Evolutionary conservation across 2,329 filamentous ascomycete species (phyloP).

Genomic region (Phialophora tarda): DNA sequence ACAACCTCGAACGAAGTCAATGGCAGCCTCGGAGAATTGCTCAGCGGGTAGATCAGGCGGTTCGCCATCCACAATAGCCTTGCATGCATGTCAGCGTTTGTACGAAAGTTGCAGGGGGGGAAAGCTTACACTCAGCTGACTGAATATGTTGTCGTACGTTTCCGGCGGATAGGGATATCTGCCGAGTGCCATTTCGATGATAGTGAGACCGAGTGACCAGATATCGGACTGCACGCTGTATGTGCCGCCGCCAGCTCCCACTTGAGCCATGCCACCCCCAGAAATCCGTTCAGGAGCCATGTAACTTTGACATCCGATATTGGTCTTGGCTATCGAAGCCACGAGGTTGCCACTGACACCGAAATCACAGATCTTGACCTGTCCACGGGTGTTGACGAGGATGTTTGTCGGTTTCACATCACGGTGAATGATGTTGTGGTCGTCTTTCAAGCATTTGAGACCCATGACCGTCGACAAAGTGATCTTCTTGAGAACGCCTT

Average conservation of each 20-base stretch:
- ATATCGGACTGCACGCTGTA: constrained; percentile 99
- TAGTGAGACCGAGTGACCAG: constrained; percentile 91
- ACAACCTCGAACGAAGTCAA: constrained; percentile 86
- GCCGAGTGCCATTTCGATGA: constrained; percentile 95
- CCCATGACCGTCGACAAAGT: constrained; percentile 89
- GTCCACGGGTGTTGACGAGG: constrained; percentile 83
- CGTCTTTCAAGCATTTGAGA: constrained; percentile 90
- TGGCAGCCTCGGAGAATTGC: constrained; percentile 77
- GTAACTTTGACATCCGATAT: constrained; percentile 98
- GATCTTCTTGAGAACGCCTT: constrained; percentile 86
- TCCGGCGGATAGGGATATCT: constrained; percentile 96
- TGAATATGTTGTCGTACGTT: constrained; percentile 98
- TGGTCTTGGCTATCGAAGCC: constrained; percentile 96
- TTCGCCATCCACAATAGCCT: constrained; percentile 99
- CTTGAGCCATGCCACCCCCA: constrained; percentile 76
- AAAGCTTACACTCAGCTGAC: constrained; percentile 84
- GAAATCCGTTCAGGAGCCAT: constrained; percentile 98
- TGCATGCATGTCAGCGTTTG: constrained; percentile 18
- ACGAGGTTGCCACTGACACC: constrained; percentile 96
- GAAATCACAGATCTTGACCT: constrained; percentile 98
- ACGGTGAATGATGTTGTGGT: constrained; percentile 98
- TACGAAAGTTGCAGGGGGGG: constrained; percentile 29
- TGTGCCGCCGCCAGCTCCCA: constrained; percentile 75
- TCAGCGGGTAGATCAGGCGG: constrained; percentile 82
- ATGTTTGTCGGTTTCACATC: constrained; percentile 99